A percentile compares a stretch with the other conserved stretches of the same genome.
phyloP scores from a whole-genome alignment of 2,329 filamentous ascomycete genomes.

The Fusarium mangiferae region DNA sequence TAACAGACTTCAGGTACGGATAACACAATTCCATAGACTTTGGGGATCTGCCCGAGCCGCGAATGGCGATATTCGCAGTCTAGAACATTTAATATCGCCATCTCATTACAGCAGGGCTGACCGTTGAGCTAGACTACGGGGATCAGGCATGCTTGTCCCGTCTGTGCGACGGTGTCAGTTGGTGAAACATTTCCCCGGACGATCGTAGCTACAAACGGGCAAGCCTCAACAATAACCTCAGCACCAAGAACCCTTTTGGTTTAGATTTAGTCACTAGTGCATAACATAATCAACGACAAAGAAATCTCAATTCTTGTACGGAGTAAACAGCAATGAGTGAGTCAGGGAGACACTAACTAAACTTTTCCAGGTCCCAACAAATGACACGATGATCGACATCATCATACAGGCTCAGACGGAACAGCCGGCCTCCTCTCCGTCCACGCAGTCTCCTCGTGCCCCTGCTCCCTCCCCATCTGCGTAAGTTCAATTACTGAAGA shows the following conservation, averaged over 20 bases:
- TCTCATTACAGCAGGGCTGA: not conserved
- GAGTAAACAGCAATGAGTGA: not conserved
- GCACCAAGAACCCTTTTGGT: not conserved
- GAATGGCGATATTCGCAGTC: not conserved
- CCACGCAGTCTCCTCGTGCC: not conserved
- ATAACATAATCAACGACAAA: not conserved
- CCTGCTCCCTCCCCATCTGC: not conserved
- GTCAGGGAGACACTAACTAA: not conserved
- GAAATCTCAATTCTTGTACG: not conserved
- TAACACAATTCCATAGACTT: not conserved
- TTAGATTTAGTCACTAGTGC: not conserved
- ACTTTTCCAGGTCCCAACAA: not conserved
- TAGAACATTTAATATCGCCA: not conserved
- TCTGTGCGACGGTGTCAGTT: not conserved
- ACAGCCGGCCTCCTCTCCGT: not conserved
- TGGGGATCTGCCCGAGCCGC: not conserved
- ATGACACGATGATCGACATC: not conserved
- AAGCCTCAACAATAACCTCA: not conserved
- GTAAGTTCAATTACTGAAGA: constrained; percentile 12
- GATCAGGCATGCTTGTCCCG: not conserved
- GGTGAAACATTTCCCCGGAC: not conserved
- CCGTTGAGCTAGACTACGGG: not conserved
- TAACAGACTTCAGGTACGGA: not conserved
- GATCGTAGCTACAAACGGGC: not conserved
- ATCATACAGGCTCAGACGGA: constrained; percentile 7